These are phyloP conservation scores for Zychaea mexicana DNA, from an alignment of 371 early-diverging fungal genomes.

Conservation along the genomic window DNA sequence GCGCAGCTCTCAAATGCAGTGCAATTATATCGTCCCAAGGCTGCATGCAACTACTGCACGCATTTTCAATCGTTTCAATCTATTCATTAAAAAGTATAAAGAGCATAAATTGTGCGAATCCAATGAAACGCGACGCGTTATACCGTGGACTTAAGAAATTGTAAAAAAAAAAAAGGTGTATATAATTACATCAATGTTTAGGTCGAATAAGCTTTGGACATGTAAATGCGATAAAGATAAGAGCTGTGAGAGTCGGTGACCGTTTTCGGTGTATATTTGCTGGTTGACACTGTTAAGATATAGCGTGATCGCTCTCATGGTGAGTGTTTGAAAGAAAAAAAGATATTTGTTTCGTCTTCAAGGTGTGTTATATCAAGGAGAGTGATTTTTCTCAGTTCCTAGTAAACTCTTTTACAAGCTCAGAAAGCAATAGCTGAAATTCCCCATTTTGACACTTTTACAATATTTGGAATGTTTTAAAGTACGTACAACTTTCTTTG, in stretches of 20 bases:
- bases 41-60: constrained; percentile 27
- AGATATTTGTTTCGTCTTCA: too few species aligned
- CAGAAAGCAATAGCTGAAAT: too few species aligned
- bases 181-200: constrained; percentile 18
- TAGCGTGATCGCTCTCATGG: constrained; percentile 12
- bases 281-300: constrained; percentile 22
- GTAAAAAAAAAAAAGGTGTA: background rate
- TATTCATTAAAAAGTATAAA: background rate
- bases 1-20: constrained; percentile 47
- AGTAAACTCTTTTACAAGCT: too few species aligned
- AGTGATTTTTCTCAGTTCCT: too few species aligned
- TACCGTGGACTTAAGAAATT: too few species aligned
- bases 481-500: too few species aligned
- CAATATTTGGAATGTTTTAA: too few species aligned
- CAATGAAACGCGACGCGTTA: too few species aligned
- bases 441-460: too few species aligned
- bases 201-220: constrained; percentile 17
- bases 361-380: too few species aligned
- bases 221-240: constrained; percentile 26
- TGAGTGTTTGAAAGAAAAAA: background rate
- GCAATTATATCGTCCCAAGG: constrained; percentile 59
- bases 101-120: background rate
- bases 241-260: constrained; percentile 25
- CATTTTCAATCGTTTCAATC: constrained; percentile 29
- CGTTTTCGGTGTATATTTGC: constrained; percentile 24